Evolutionary conservation across 1,139 yeast species (phyloP), one percentile per base, ranked within the genome.

Genomic region (Taphrina populina): DNA sequence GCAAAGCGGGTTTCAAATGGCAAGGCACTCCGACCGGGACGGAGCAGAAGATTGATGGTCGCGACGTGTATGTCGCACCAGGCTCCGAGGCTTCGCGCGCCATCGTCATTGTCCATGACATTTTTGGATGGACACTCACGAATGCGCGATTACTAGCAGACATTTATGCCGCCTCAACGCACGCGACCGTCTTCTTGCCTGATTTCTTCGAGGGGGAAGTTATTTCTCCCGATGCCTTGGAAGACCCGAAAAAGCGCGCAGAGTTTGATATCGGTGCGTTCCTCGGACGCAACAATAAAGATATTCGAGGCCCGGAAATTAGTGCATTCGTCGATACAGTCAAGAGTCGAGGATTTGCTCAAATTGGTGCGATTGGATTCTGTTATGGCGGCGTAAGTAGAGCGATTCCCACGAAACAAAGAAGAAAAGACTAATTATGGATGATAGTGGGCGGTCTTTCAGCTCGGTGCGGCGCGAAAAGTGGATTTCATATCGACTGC

Each of bases 91-190:
- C n/a, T 11, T 26, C 27, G n/a, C 49, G 49, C 11, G 37, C 49
- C n/a, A 43, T 43, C 27, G 27, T 43, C 35, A 43, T 43, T n/a
- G 19, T 17, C 11, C 35, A 21, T 10, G 49, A 43, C 19, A 23
- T 43, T 11, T 43, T 43, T 30, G 49, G 49, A 10, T 43, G 49
- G 49, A n/a, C 26, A 21, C 20, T 43, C 21, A n/a, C 36, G n/a
- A 43, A 43, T 17, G n/a, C 36, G 7, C 37, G 49, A 13, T 6
- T 43, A 20, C 35, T 43, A 6, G 49, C 49, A n/a, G 49, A 43
- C 24, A 26, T 29, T 10, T 43, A 23, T 13, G 49, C 49, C 13
- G 8, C 24, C 10, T 35, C 19, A n/a, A 27, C 37, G 7, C 27
- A 43, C 26, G 23, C 37, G 7, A 43, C 49, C 11, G 49, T 43